Base-by-base conservation (phyloP, 2,329 filamentous ascomycete genomes). In the Monosporascus sp. region DNA sequence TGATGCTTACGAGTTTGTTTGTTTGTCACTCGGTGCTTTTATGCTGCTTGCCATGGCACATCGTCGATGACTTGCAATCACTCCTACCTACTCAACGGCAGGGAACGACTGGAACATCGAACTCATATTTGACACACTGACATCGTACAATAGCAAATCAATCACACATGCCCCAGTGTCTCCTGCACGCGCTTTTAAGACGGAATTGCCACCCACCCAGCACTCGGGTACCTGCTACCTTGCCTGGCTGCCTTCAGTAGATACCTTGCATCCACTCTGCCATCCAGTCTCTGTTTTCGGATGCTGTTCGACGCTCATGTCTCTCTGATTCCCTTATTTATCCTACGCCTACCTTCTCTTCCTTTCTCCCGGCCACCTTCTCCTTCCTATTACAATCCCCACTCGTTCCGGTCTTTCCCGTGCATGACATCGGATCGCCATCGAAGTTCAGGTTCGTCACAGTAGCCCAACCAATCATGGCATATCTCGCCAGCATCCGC, bases 401-500 rank as follows among this genome's bases (percentile, higher is more conserved):
- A 46, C 22, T 22, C 24, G 5, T n/a, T 22, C 17, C 24, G 5
- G 9, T 17, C 43, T 17, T 28, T 8, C 43, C 4, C 5, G 14
- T 46, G 37, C 9, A 15, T 18, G 8, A 20, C 24, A 2, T 17
- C n/a, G n/a, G 8, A 15, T 46, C 20, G 35, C 37, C 51, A 51
- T 37, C 2, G 20, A 49, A n/a, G 35, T 49, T 46, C 48, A 52
- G 38, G 18, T 41, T 43, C 22, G 44, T 51, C 44, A 49, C 24
- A 28, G 43, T 40, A 26, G 18, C 22, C 28, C 49, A 47, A 9
- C 51, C 52, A 46, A 53, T 51, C 5, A 65, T 61, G 61, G 60
- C 59, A 49, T 50, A 44, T 51, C 53, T 58, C 49, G 52, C 45
- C 15, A 49, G 47, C 51, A 47, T 57, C 51, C 24, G 59, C 43